phyloP scores from a whole-genome alignment of 73 alveolate species.

The Blepharisma japonicum region DNA sequence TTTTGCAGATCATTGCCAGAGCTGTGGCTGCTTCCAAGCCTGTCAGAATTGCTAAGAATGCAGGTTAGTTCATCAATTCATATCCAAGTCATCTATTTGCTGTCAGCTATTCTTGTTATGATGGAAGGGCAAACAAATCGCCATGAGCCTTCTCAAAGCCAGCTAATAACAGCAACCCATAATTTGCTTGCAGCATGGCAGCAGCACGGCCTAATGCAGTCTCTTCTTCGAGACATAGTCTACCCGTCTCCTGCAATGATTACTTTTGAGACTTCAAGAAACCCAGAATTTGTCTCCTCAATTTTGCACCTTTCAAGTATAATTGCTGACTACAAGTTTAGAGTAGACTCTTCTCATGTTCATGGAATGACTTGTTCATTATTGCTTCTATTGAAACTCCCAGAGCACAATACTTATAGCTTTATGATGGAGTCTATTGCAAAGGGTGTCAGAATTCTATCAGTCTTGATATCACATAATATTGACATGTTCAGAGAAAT shows the following conservation, averaged over 20 bases:
- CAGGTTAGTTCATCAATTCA: background rate
- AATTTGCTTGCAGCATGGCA: conserved; percentile 9
- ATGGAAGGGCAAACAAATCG: conserved; percentile 24
- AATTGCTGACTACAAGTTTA: conserved; percentile 13
- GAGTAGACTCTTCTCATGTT: conserved; percentile 20
- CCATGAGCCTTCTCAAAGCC: conserved; percentile 10
- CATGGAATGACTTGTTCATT: conserved; percentile 29
- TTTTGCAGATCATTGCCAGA: conserved; percentile 29
- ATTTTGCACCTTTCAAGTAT: conserved; percentile 11
- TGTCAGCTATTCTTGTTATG: conserved; percentile 18
- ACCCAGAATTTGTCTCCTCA: background rate
- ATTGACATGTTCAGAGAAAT: conserved; percentile 31
- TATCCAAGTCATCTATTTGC: conserved; percentile 6
- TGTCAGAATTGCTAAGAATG: background rate
- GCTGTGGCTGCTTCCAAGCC: conserved; percentile 18
- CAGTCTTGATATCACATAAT: conserved; percentile 5
- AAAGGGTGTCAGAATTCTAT: background rate
- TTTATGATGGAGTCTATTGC: background rate
- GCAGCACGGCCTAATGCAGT: conserved; percentile 27
- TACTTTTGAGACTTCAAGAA: background rate
- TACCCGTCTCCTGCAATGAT: background rate
- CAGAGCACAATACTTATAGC: conserved; percentile 1
- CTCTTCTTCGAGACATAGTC: conserved; percentile 16
- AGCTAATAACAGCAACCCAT: background rate
- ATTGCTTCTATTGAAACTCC: background rate